Percentiles rank a stretch among this genome's conserved stretches.
Conservation (phyloP, 495 filamentous ascomycete species). For the Aspergillus panamensis region DNA sequence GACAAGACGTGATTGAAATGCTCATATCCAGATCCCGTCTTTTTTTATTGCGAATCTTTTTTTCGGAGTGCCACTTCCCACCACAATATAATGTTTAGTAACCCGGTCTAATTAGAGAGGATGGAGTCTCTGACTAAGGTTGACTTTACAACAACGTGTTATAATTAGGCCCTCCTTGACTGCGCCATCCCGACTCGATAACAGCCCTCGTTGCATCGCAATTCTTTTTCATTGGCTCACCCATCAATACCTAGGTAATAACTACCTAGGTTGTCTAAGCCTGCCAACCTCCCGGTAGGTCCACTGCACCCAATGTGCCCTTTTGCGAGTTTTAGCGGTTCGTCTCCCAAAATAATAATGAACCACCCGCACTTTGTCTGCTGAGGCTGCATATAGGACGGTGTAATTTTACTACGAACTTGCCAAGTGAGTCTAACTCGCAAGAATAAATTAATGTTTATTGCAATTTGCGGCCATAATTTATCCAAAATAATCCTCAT, state of each 20-base stretch:
- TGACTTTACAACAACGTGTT: no score
- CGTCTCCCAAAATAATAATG: no score
- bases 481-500: not conserved
- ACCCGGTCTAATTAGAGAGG: no score
- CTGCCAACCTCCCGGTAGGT: no score
- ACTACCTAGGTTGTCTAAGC: no score
- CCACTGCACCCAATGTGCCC: no score
- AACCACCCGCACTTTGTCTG: no score
- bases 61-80: not conserved
- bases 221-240: not conserved
- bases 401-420: no score
- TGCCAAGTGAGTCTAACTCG: not conserved
- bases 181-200: not conserved
- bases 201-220: slow-evolving; percentile 1
- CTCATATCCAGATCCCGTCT: not conserved
- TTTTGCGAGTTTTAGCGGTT: no score
- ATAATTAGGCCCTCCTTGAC: not conserved
- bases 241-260: no score
- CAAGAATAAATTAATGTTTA: not conserved
- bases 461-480: not conserved
- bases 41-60: not conserved
- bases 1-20: not conserved
- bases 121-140: no score
- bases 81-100: not conserved
- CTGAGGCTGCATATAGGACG: no score